Evolutionary conservation across 2,329 filamentous ascomycete species (phyloP).

Genomic region (Alternaria longipes): DNA sequence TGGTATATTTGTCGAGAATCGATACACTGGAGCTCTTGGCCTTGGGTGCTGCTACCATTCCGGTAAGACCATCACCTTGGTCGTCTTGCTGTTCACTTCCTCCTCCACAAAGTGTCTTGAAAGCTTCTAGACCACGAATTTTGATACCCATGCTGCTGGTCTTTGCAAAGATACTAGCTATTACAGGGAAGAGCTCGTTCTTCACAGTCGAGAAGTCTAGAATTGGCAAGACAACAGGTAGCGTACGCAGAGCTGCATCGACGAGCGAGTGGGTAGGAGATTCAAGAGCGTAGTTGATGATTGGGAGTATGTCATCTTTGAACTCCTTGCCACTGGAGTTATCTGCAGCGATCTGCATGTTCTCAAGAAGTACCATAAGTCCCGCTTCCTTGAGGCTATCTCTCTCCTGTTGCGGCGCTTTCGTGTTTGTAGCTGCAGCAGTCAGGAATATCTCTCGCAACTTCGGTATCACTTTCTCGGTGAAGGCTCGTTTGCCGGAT

Average conservation of each 20-base stretch:
- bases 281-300: conserved; percentile 83
- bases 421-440: conserved; percentile 53
- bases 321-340: conserved; percentile 93
- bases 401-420: conserved; percentile 68
- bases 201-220: conserved; percentile 98
- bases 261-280: conserved; percentile 89
- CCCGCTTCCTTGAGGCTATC: conserved; percentile 88
- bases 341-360: conserved; percentile 76
- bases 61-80: conserved; percentile 76
- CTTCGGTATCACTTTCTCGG: conserved; percentile 84
- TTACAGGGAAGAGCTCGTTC: conserved; percentile 92
- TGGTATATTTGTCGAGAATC: conserved; percentile 95
- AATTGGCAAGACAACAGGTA: conserved; percentile 83
- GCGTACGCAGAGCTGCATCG: conserved; percentile 80
- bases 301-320: conserved; percentile 91
- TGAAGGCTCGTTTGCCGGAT: conserved; percentile 76
- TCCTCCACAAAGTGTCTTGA: conserved; percentile 88
- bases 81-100: conserved; percentile 51
- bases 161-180: conserved; percentile 88
- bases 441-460: conserved; percentile 83
- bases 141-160: conserved; percentile 96
- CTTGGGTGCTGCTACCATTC: conserved; percentile 65
- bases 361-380: conserved; percentile 88
- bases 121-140: conserved; percentile 87
- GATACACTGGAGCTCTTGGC: conserved; percentile 73